phyloP scores from a whole-genome alignment of 495 filamentous ascomycete species.

The Aspergillus kassunensis region DNA sequence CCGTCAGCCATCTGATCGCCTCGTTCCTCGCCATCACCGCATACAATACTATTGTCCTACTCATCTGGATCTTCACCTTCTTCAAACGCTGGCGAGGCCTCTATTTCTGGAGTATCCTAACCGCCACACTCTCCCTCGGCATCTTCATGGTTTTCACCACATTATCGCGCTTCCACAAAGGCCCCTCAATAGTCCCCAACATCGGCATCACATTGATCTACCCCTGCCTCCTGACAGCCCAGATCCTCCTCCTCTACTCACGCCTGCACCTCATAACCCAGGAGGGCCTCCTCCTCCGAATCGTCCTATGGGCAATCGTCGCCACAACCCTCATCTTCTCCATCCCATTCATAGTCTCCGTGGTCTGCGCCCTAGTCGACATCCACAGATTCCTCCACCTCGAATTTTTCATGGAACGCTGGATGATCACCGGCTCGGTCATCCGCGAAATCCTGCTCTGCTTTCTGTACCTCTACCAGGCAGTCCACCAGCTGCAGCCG shows the following conservation, averaged over 20 bases:
- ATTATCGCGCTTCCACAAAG: conserved; percentile 24
- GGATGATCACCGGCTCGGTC: conserved; percentile 38
- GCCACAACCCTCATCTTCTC: conserved; percentile 22
- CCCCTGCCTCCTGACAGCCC: conserved; percentile 33
- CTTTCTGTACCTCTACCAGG: conserved; percentile 45
- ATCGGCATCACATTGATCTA: conserved; percentile 26
- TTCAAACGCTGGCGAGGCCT: conserved; percentile 37
- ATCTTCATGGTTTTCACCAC: conserved; percentile 27
- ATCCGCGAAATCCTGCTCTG: conserved; percentile 47
- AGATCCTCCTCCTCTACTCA: conserved; percentile 37
- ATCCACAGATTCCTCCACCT: conserved; percentile 17
- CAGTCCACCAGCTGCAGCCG: conserved; percentile 30
- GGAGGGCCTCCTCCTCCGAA: conserved; percentile 14
- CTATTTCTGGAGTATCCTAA: conserved; percentile 44
- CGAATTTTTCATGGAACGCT: conserved; percentile 39
- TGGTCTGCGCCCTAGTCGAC: conserved; percentile 20
- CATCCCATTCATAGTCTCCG: conserved; percentile 30
- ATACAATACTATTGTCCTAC: conserved; percentile 39
- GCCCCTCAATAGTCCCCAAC: conserved; percentile 17
- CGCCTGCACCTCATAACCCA: conserved; percentile 36
- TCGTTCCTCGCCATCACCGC: conserved; percentile 30
- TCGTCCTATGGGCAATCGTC: conserved; percentile 34
- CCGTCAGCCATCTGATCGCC: too few relatives aligned
- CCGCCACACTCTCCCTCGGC: conserved; percentile 25
- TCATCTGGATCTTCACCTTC: conserved; percentile 35